Percentiles rank a stretch among this genome's conserved stretches.
phyloP scores from a whole-genome alignment of 345 rosid genomes.

The Brassica incana region DNA sequence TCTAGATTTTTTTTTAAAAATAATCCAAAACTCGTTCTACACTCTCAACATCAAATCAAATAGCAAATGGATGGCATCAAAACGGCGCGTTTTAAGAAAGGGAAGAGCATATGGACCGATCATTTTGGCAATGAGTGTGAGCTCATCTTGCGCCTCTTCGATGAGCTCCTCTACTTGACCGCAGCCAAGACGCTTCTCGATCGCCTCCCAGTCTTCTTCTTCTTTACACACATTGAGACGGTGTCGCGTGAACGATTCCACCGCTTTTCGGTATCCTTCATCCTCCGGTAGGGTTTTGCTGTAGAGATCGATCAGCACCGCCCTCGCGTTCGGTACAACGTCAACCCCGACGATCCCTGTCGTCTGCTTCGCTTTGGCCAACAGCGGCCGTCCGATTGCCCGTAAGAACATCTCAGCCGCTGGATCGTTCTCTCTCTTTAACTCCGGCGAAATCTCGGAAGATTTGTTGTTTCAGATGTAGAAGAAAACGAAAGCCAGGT shows the following conservation, averaged over 20 bases:
- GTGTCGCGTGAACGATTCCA: constrained; percentile 82
- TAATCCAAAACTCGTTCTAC: neutral
- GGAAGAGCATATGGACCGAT: constrained; percentile 59
- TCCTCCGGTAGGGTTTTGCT: constrained; percentile 91
- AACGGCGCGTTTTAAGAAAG: neutral
- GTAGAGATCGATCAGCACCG: constrained; percentile 73
- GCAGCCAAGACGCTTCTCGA: constrained; percentile 83
- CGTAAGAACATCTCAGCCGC: constrained; percentile 65
- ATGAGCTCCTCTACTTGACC: constrained; percentile 99
- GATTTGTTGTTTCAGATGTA: neutral
- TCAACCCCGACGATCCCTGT: constrained; percentile 96
- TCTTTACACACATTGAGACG: constrained; percentile 75
- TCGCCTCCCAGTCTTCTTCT: constrained; percentile 85
- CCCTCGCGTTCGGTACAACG: constrained; percentile 91
- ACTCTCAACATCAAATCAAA: neutral
- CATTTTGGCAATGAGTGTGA: constrained; percentile 87
- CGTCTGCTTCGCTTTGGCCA: constrained; percentile 89
- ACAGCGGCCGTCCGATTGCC: constrained; percentile 77
- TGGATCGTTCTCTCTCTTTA: constrained; percentile 14
- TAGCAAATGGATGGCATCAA: neutral
- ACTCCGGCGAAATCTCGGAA: constrained; percentile 33
- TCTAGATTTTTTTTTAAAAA: neutral
- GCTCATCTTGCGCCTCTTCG: constrained; percentile 94
- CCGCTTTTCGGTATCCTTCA: constrained; percentile 95
- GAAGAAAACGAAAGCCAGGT: neutral